Conservation (phyloP, 306 rosid genomes). For the Malus domestica region DNA sequence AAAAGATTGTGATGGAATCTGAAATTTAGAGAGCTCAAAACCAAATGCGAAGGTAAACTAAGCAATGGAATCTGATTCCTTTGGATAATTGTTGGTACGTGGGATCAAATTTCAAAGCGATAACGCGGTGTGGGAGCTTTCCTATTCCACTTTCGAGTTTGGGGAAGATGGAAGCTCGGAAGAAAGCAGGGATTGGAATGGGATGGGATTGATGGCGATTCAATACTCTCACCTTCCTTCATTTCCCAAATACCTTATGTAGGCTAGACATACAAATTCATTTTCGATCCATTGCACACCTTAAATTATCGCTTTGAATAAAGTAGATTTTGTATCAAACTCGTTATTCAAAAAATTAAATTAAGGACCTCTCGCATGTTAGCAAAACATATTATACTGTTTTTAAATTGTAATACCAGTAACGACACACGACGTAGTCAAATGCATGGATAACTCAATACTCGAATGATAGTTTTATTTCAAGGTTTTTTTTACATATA, state of each 20-base stretch:
- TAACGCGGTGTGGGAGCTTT: not conserved
- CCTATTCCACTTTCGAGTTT: not conserved
- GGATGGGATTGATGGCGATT: too few relatives aligned
- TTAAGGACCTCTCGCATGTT: too few relatives aligned
- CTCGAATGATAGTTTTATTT: too few relatives aligned
- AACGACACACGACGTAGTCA: not conserved
- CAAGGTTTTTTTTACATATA: not conserved
- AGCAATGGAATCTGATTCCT: not conserved
- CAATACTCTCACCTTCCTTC: too few relatives aligned
- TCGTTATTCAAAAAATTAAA: not conserved
- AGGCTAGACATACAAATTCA: not conserved
- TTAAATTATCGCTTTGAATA: too few relatives aligned
- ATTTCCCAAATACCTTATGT: not conserved
- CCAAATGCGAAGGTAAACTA: not conserved
- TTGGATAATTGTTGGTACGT: not conserved
- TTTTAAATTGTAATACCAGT: too few relatives aligned
- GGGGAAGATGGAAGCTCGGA: not conserved
- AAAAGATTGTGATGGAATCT: too few relatives aligned
- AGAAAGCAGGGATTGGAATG: not conserved
- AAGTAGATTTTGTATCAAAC: not conserved
- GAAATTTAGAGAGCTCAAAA: too few relatives aligned
- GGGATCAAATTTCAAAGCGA: not conserved
- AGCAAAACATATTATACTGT: rapidly evolving
- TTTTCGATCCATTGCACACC: not conserved
- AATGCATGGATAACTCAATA: too few relatives aligned